Conservation (phyloP, 1,284 basidiomycete genomes). For the Ganoderma multipileum region DNA sequence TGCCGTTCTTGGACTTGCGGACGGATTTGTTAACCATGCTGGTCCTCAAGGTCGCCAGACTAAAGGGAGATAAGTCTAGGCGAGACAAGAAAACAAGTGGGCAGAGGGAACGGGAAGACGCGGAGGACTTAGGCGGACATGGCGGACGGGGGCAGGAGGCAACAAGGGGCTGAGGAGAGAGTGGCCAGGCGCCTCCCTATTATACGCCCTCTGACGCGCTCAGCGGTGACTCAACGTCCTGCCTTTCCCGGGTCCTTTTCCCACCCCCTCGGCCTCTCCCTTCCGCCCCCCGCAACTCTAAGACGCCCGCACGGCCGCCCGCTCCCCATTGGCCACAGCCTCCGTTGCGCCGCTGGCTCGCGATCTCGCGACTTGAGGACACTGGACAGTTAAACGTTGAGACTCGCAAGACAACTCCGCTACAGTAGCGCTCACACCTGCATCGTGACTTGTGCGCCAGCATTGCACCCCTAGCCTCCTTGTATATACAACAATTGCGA, state of each 20-base stretch:
- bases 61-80: slow-evolving; percentile 45
- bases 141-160: slow-evolving; percentile 42
- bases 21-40: slow-evolving; percentile 83
- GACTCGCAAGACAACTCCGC: neutral
- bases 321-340: neutral
- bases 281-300: neutral
- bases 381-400: no score
- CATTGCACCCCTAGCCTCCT: slow-evolving; percentile 10
- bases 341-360: neutral
- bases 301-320: slow-evolving; percentile 8
- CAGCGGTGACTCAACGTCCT: slow-evolving; percentile 38
- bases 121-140: slow-evolving; percentile 54
- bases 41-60: slow-evolving; percentile 49
- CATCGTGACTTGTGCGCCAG: slow-evolving; percentile 16
- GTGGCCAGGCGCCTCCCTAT: slow-evolving; percentile 32
- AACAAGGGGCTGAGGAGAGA: slow-evolving; percentile 36
- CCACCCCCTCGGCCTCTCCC: slow-evolving; percentile 26
- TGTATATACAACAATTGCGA: slow-evolving; percentile 26
- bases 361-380: neutral
- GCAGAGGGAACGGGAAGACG: slow-evolving; percentile 33
- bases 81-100: slow-evolving; percentile 36
- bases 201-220: slow-evolving; percentile 30
- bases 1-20: slow-evolving; percentile 82
- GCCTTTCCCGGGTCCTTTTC: slow-evolving; percentile 23
- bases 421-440: neutral